These are phyloP conservation scores for Oropetium thomaeum DNA, from an alignment of 176 grass and related monocot species.

Conservation along the genomic window DNA sequence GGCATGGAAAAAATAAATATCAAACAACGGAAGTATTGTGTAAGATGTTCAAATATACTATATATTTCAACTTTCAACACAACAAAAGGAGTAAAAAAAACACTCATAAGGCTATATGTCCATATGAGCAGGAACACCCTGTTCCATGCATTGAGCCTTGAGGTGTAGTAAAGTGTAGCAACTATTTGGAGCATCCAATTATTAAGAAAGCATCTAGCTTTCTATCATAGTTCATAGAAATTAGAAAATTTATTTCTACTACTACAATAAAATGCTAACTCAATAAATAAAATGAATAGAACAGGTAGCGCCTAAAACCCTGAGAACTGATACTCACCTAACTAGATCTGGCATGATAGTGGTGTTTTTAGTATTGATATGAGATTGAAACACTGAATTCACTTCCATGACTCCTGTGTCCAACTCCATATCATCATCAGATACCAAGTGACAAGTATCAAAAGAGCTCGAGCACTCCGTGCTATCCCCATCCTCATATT, in stretches of 20 bases:
- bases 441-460: slow-evolving; percentile 47
- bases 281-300: neutral
- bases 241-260: neutral
- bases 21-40: neutral
- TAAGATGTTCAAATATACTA: slow-evolving; percentile 4
- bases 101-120: neutral
- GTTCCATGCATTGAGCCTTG: neutral
- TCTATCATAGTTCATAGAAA: neutral
- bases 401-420: slow-evolving; percentile 43
- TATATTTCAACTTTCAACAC: neutral
- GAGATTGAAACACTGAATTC: slow-evolving; percentile 49
- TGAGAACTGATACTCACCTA: slow-evolving; percentile 39
- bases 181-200: neutral
- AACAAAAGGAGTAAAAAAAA: neutral
- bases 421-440: slow-evolving; percentile 39
- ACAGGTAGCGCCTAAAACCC: neutral
- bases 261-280: neutral
- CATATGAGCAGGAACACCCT: neutral
- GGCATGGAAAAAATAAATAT: neutral
- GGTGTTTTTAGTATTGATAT: slow-evolving; percentile 6
- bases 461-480: slow-evolving; percentile 90
- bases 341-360: slow-evolving; percentile 5
- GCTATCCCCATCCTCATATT: slow-evolving; percentile 36
- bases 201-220: neutral
- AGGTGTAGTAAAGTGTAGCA: neutral